Percentiles rank a stretch among this genome's conserved stretches.
These are phyloP conservation scores for Ilyonectria sp. DNA, from an alignment of 2,329 filamentous ascomycete species.

Conservation along the genomic window DNA sequence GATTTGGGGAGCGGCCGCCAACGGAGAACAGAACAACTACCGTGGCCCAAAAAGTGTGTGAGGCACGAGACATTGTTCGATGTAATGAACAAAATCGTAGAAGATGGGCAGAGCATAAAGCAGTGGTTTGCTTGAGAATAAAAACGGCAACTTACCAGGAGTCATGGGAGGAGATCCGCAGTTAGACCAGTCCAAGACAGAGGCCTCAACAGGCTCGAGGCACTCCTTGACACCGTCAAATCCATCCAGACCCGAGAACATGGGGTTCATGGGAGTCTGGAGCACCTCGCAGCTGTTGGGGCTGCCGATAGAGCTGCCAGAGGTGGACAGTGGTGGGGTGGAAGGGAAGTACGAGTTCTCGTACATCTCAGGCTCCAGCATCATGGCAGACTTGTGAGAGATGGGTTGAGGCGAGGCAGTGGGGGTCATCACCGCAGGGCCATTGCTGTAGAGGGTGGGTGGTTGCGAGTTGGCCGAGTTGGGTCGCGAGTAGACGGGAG, in stretches of 20 bases:
- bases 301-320: constrained; percentile 89
- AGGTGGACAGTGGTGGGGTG: constrained; percentile 88
- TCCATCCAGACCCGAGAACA: constrained; percentile 81
- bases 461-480: constrained; percentile 77
- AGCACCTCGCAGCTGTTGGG: constrained; percentile 84
- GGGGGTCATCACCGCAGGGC: constrained; percentile 78
- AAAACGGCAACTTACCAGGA: constrained; percentile 78
- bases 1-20: constrained; percentile 40
- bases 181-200: constrained; percentile 84
- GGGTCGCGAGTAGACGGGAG: constrained; percentile 76
- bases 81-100: not conserved
- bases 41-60: constrained; percentile 41
- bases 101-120: not conserved
- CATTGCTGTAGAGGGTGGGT: constrained; percentile 69
- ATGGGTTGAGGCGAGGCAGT: constrained; percentile 82
- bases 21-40: constrained; percentile 34
- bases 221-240: constrained; percentile 77
- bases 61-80: constrained; percentile 31
- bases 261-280: constrained; percentile 86
- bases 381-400: constrained; percentile 82
- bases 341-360: constrained; percentile 84
- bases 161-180: constrained; percentile 89
- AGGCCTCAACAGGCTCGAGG: constrained; percentile 80
- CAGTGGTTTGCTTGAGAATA: not conserved
- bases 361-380: constrained; percentile 83